Evolutionary conservation across 225 moss, liverwort and hornwort genomes (phyloP).

Genomic region (Marchantia paleacea): DNA sequence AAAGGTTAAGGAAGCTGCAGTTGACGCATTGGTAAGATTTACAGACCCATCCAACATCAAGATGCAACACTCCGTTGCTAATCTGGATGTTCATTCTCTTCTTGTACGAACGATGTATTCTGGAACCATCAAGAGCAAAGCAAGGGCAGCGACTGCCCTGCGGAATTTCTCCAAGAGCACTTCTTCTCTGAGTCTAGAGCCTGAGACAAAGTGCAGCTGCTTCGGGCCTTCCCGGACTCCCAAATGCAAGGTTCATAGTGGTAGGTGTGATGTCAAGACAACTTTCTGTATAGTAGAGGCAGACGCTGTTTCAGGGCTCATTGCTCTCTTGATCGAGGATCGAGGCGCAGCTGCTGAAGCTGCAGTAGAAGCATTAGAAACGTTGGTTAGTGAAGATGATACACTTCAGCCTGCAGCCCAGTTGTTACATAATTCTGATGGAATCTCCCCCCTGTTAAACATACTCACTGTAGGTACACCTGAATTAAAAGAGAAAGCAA

Average conservation of each 20-base stretch:
- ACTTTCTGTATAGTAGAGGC: slow-evolving; percentile 53
- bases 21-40: slow-evolving; percentile 39
- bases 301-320: slow-evolving; percentile 36
- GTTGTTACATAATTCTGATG: slow-evolving; percentile 31
- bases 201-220: slow-evolving; percentile 26
- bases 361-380: slow-evolving; percentile 40
- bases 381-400: slow-evolving; percentile 32
- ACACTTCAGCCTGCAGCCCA: slow-evolving; percentile 27
- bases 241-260: slow-evolving; percentile 42
- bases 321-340: slow-evolving; percentile 31
- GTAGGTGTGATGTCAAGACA: slow-evolving; percentile 36
- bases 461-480: slow-evolving; percentile 38
- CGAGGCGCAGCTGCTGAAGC: slow-evolving; percentile 36
- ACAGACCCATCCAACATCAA: slow-evolving; percentile 34
- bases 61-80: slow-evolving; percentile 35
- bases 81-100: slow-evolving; percentile 33
- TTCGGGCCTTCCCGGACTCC: background rate
- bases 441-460: slow-evolving; percentile 30
- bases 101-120: slow-evolving; percentile 29
- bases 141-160: slow-evolving; percentile 37
- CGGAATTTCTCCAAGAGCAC: slow-evolving; percentile 47
- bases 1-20: slow-evolving; percentile 40
- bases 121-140: slow-evolving; percentile 31
- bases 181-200: slow-evolving; percentile 20
- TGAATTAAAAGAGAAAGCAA: slow-evolving; percentile 27